phyloP scores from a whole-genome alignment of 768 basidiomycete genomes.

The Cystofilobasidium capitatum region DNA sequence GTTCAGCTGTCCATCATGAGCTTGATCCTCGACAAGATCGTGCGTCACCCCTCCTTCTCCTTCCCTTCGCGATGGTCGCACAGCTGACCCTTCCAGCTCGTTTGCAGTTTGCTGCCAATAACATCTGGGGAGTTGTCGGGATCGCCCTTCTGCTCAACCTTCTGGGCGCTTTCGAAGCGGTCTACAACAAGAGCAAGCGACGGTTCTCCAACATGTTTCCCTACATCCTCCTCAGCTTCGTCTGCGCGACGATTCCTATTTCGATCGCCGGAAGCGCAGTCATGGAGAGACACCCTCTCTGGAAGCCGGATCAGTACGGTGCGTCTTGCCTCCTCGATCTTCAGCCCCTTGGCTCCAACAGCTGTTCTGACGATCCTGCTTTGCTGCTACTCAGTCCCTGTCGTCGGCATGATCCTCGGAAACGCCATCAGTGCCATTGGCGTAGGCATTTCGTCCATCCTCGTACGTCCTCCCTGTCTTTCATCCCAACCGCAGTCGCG shows the following conservation, averaged over 20 bases:
- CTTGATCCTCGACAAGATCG: constrained; percentile 11
- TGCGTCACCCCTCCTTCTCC: not conserved
- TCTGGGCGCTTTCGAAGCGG: constrained; percentile 55
- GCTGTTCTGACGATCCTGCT: not conserved
- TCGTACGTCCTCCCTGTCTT: constrained; percentile 8
- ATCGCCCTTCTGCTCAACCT: constrained; percentile 69
- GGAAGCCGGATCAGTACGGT: constrained; percentile 77
- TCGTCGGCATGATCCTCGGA: constrained; percentile 78
- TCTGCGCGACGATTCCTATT: constrained; percentile 67
- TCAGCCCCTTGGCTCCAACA: not conserved
- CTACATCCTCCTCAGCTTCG: constrained; percentile 56
- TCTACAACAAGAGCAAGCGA: constrained; percentile 67
- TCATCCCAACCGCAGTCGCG: not conserved
- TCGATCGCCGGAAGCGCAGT: constrained; percentile 63
- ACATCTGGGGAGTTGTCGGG: constrained; percentile 61
- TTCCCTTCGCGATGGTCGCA: not conserved
- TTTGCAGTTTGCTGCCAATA: constrained; percentile 68
- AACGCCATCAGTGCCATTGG: constrained; percentile 67
- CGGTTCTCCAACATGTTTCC: constrained; percentile 68
- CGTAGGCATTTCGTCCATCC: constrained; percentile 45
- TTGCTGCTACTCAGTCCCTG: constrained; percentile 50
- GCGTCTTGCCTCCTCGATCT: not conserved
- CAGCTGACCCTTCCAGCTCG: constrained; percentile 31
- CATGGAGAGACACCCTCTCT: constrained; percentile 68
- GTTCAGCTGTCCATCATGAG: constrained; percentile 63